Evolutionary conservation across 192 early-diverging fungal species (phyloP).

Genomic region (Coemansia sp.): DNA sequence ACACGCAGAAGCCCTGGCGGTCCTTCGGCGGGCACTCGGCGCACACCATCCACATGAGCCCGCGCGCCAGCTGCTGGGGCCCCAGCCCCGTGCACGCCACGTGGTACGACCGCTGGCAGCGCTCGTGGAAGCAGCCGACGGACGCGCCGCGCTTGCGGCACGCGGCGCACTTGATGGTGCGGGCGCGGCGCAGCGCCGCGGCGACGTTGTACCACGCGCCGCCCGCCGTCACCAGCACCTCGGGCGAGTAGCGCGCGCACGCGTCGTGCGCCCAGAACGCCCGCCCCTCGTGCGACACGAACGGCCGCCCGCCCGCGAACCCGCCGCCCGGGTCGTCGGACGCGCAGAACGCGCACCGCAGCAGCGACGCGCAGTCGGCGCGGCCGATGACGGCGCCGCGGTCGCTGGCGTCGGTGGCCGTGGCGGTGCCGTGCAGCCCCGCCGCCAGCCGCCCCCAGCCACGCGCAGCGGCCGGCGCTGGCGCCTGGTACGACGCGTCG

Average conservation of each 20-base stretch:
- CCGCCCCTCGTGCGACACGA: constrained; percentile 57
- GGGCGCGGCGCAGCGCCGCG: constrained; percentile 66
- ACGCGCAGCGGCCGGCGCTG: neutral
- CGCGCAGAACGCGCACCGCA: constrained; percentile 58
- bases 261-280: constrained; percentile 83
- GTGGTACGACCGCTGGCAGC: constrained; percentile 82
- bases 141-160: constrained; percentile 85
- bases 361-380: constrained; percentile 2
- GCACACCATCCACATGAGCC: constrained; percentile 56
- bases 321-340: constrained; percentile 35
- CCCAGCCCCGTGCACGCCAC: constrained; percentile 74
- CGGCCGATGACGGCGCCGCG: constrained; percentile 19
- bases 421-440: constrained; percentile 47
- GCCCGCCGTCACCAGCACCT: constrained; percentile 67
- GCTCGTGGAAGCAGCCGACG: constrained; percentile 81
- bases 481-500: constrained; percentile 20
- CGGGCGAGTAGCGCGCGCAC: constrained; percentile 82
- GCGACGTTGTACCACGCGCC: constrained; percentile 86
- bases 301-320: constrained; percentile 50
- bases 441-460: constrained; percentile 40
- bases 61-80: constrained; percentile 68
- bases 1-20: constrained; percentile 29
- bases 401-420: constrained; percentile 10
- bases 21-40: constrained; percentile 39
- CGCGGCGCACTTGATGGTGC: constrained; percentile 68